A percentile compares a stretch with the other conserved stretches of the same genome.
phyloP scores from a whole-genome alignment of 139 green algal species.

The Nannochloris sp. region DNA sequence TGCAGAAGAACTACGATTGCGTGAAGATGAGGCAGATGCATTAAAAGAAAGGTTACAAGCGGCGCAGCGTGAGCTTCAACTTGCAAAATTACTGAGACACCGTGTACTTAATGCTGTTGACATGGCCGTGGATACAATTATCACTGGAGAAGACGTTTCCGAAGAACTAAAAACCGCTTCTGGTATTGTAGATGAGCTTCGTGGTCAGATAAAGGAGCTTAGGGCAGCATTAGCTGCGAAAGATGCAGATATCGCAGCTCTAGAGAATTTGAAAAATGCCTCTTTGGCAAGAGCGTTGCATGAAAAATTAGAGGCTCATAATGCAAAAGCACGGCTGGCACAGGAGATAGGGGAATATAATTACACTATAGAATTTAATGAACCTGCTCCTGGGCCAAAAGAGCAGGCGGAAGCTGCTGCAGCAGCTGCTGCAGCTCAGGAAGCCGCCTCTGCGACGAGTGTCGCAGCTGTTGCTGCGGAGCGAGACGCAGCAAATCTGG shows the following conservation, averaged over 20 bases:
- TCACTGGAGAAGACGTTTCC: slow-evolving; percentile 22
- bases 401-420: neutral
- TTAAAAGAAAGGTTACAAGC: slow-evolving; percentile 15
- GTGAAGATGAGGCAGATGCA: slow-evolving; percentile 6
- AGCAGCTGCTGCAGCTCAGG: neutral
- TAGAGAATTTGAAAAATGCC: neutral
- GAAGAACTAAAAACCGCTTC: neutral
- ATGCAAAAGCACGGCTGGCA: slow-evolving; percentile 1
- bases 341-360: slow-evolving; percentile 10
- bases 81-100: slow-evolving; percentile 12
- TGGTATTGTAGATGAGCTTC: neutral
- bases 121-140: slow-evolving; percentile 9
- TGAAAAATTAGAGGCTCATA: neutral
- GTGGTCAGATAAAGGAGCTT: neutral
- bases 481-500: neutral
- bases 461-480: neutral
- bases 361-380: slow-evolving; percentile 5
- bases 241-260: neutral
- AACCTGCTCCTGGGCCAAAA: neutral
- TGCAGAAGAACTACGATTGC: neutral
- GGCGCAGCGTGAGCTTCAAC: slow-evolving; percentile 1
- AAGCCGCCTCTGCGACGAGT: neutral
- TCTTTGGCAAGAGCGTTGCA: neutral
- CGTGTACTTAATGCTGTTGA: neutral
- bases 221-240: neutral